phyloP scores from a whole-genome alignment of 129 eudicot genomes.

The Calendula officinalis region DNA sequence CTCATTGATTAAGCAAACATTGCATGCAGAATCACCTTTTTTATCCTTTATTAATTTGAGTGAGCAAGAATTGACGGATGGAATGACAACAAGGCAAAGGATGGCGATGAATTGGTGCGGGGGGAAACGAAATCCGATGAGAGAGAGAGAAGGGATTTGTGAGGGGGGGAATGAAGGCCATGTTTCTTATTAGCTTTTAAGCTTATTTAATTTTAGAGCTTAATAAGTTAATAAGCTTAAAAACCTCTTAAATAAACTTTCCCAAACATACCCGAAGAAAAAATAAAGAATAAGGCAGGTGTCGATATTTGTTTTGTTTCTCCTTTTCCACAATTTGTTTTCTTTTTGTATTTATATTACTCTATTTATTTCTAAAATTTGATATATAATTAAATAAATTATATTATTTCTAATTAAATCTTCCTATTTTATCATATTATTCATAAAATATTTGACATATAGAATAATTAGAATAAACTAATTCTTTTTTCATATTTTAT shows the following conservation, averaged over 20 bases:
- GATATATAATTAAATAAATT: too few relatives aligned
- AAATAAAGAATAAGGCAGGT: slow-evolving; percentile 7
- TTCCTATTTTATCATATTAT: too few relatives aligned
- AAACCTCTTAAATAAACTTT: too few relatives aligned
- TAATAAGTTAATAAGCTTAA: too few relatives aligned
- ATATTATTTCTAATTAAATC: too few relatives aligned
- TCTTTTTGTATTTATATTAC: not conserved
- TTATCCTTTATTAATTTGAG: not conserved
- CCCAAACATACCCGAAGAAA: too few relatives aligned
- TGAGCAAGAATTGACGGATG: not conserved
- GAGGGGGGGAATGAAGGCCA: slow-evolving; percentile 17
- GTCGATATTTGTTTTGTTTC: slow-evolving; percentile 7
- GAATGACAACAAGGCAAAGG: slow-evolving; percentile 1
- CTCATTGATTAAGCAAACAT: slow-evolving; percentile 3
- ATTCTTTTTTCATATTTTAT: too few relatives aligned
- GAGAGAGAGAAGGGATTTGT: slow-evolving; percentile 4
- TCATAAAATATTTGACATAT: too few relatives aligned
- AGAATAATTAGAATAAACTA: too few relatives aligned
- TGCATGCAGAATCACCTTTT: slow-evolving; percentile 13
- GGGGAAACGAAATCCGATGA: slow-evolving; percentile 6
- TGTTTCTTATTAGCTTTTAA: too few relatives aligned
- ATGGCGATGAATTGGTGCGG: slow-evolving; percentile 13
- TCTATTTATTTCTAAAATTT: too few relatives aligned
- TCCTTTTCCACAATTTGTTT: not conserved
- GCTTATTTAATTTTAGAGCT: too few relatives aligned